Percentiles rank a stretch among this genome's conserved stretches.
Conservation (phyloP, 179 eudicot genomes). For the Beta corolliflora region DNA sequence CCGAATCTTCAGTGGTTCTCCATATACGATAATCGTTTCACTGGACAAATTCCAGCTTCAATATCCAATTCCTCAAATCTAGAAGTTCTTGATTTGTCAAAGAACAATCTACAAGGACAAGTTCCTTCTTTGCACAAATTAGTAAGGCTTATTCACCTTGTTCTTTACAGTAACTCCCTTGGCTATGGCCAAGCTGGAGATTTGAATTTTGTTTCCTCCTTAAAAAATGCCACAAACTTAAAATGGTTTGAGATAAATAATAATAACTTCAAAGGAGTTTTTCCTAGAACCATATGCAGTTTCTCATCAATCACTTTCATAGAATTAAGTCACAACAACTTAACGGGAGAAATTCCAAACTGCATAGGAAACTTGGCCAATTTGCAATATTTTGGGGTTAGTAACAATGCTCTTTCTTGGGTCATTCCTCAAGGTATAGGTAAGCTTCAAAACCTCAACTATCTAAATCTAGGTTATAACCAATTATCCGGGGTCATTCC, state of each 20-base stretch:
- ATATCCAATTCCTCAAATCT: conserved; percentile 33
- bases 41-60: conserved; percentile 25
- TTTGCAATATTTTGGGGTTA: not conserved
- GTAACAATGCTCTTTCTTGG: conserved; percentile 27
- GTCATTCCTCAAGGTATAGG: conserved; percentile 30
- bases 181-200: conserved; percentile 24
- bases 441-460: conserved; percentile 16
- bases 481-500: conserved; percentile 33
- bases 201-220: conserved; percentile 34
- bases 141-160: not conserved
- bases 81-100: not conserved
- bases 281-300: conserved; percentile 33
- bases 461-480: conserved; percentile 7
- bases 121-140: conserved; percentile 30
- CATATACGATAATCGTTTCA: conserved; percentile 13
- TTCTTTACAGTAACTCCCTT: conserved; percentile 16
- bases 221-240: conserved; percentile 31
- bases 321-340: conserved; percentile 5
- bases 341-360: conserved; percentile 32
- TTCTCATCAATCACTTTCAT: conserved; percentile 23
- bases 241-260: not conserved
- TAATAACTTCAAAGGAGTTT: conserved; percentile 25
- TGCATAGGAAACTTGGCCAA: conserved; percentile 24
- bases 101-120: conserved; percentile 32
- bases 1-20: conserved; percentile 20